A percentile compares a stretch with the other conserved stretches of the same genome.
phyloP scores from a whole-genome alignment of 768 basidiomycete species.

The Crepidotus variabilis region DNA sequence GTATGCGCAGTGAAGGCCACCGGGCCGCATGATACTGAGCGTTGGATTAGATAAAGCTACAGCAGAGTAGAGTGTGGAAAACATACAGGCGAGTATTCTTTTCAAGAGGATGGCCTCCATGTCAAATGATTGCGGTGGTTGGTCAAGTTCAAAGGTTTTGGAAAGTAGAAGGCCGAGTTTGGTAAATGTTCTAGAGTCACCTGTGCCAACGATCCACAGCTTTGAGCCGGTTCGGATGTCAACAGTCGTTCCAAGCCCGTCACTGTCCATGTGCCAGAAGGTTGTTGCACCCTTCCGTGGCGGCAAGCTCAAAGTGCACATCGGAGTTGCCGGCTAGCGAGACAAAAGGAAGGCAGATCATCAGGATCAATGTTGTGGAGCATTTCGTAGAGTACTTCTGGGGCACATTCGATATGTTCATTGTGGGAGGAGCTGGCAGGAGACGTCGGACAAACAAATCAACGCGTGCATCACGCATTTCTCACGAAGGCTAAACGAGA shows the following conservation, averaged over 20 bases:
- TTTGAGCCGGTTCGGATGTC: constrained; percentile 7
- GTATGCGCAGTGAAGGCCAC: neutral
- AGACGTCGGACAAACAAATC: too few relatives aligned
- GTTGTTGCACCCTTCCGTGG: constrained; percentile 11
- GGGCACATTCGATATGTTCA: too few relatives aligned
- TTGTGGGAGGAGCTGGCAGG: too few relatives aligned
- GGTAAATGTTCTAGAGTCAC: neutral
- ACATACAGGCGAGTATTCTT: neutral
- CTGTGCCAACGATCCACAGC: neutral
- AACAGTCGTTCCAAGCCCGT: constrained; percentile 14
- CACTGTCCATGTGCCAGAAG: constrained; percentile 16
- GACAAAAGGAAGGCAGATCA: too few relatives aligned
- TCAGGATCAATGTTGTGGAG: too few relatives aligned
- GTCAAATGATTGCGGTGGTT: neutral
- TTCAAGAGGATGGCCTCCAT: neutral
- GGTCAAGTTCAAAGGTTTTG: neutral
- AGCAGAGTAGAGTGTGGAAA: neutral
- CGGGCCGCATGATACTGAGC: neutral
- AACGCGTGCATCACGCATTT: too few relatives aligned
- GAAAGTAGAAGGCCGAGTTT: neutral
- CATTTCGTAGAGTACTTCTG: too few relatives aligned
- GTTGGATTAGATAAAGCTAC: neutral
- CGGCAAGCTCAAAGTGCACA: too few relatives aligned
- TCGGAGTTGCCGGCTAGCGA: too few relatives aligned
- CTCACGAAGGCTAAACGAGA: too few relatives aligned